phyloP scores from a whole-genome alignment of 495 filamentous ascomycete genomes.

The Talaromyces stipitatus region DNA sequence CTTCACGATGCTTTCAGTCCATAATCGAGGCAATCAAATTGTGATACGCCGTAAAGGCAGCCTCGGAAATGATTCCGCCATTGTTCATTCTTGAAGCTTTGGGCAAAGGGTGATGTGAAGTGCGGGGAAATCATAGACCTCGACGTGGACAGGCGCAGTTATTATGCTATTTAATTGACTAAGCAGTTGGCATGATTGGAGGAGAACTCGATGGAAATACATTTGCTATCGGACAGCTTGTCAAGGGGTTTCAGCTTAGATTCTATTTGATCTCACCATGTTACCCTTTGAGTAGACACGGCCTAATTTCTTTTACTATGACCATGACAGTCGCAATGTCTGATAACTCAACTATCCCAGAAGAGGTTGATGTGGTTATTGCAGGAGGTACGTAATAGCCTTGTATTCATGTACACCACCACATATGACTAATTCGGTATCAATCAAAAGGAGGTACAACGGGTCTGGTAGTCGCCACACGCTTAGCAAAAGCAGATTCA shows the following conservation, averaged over 20 bases:
- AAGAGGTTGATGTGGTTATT: background rate
- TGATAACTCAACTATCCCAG: background rate
- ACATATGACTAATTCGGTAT: background rate
- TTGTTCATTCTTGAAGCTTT: background rate
- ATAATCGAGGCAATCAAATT: background rate
- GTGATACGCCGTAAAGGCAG: background rate
- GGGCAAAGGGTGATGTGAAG: background rate
- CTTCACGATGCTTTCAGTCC: background rate
- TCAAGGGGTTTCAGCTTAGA: too few species aligned
- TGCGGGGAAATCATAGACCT: background rate
- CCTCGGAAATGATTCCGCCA: background rate
- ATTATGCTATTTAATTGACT: too few species aligned
- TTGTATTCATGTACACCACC: background rate
- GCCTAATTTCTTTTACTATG: background rate
- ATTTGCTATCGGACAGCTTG: too few species aligned
- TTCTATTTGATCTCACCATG: background rate
- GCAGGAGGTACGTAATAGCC: background rate
- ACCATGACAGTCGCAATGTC: background rate
- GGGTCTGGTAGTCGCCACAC: slow-evolving; percentile 5
- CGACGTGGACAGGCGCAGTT: background rate
- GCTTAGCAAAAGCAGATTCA: slow-evolving; percentile 7
- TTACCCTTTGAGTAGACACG: background rate
- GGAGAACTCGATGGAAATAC: too few species aligned
- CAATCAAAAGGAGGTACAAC: slow-evolving; percentile 9
- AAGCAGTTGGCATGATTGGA: too few species aligned